Percentiles rank a stretch among this genome's conserved stretches.
Evolutionary conservation across 768 basidiomycete species (phyloP).

Genomic region (Suillus paluster): DNA sequence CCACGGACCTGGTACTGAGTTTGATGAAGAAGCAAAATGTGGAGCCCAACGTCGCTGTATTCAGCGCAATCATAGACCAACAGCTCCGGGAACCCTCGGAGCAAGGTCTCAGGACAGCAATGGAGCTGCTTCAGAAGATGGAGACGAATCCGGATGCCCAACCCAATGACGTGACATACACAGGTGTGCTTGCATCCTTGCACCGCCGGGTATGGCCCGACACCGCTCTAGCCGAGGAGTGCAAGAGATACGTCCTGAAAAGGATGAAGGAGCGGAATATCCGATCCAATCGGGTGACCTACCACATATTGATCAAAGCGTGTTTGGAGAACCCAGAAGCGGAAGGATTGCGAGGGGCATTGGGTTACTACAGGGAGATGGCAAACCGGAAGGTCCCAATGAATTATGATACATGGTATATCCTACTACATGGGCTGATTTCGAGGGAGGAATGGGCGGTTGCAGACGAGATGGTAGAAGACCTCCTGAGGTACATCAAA

Average conservation of each 20-base stretch:
- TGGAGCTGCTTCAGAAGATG: conserved; percentile 78
- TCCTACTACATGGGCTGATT: conserved; percentile 70
- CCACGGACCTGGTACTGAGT: conserved; percentile 61
- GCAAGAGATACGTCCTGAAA: conserved; percentile 52
- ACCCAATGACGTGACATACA: conserved; percentile 86
- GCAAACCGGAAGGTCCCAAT: conserved; percentile 47
- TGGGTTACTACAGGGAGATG: conserved; percentile 69
- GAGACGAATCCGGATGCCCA: conserved; percentile 54
- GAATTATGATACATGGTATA: conserved; percentile 74
- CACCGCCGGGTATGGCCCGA: conserved; percentile 61
- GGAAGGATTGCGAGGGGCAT: conserved; percentile 56
- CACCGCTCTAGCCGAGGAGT: conserved; percentile 47
- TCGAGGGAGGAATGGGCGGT: conserved; percentile 60
- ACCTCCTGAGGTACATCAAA: conserved; percentile 57
- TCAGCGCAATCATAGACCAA: conserved; percentile 79
- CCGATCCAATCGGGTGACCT: conserved; percentile 63
- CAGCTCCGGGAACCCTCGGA: conserved; percentile 63
- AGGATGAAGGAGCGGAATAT: conserved; percentile 64
- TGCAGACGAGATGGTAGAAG: conserved; percentile 62
- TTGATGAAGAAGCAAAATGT: conserved; percentile 81
- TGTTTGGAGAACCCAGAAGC: conserved; percentile 57
- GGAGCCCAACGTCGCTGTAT: conserved; percentile 74
- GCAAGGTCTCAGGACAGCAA: conserved; percentile 59
- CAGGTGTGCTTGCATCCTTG: conserved; percentile 74
- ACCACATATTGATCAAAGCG: conserved; percentile 77